phyloP scores from a whole-genome alignment of 768 basidiomycete species.

The Pleurotus platypus region DNA sequence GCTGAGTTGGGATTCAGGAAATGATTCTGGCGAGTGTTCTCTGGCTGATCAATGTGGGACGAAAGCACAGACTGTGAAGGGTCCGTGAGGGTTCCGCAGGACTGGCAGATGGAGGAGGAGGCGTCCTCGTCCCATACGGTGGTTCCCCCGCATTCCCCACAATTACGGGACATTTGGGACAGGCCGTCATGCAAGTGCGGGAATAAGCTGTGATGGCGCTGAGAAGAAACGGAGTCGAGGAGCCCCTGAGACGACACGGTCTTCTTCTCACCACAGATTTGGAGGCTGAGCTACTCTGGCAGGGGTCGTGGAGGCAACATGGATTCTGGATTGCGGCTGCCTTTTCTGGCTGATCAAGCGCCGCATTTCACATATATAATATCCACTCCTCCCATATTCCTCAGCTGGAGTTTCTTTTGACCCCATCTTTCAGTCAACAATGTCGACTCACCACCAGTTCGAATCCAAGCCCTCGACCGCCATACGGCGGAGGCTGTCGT shows the following conservation, averaged over 20 bases:
- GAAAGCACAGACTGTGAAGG: slow-evolving; percentile 59
- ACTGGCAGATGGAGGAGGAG: slow-evolving; percentile 60
- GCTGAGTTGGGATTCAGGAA: slow-evolving; percentile 23
- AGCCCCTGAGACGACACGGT: background rate
- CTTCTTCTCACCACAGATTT: background rate
- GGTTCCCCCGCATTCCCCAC: slow-evolving; percentile 50
- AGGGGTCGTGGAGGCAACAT: background rate
- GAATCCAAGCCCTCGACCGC: slow-evolving; percentile 61
- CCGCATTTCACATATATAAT: slow-evolving; percentile 26
- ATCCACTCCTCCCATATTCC: slow-evolving; percentile 14
- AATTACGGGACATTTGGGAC: slow-evolving; percentile 31
- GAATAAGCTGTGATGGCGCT: slow-evolving; percentile 4
- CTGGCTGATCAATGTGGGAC: slow-evolving; percentile 33
- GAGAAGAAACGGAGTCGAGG: slow-evolving; percentile 2
- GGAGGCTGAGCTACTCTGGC: background rate
- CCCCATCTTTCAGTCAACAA: slow-evolving; percentile 27
- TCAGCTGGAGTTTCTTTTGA: background rate
- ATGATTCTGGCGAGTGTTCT: slow-evolving; percentile 22
- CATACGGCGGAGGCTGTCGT: slow-evolving; percentile 67
- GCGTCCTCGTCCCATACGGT: slow-evolving; percentile 56
- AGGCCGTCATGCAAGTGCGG: slow-evolving; percentile 1
- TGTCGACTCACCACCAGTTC: slow-evolving; percentile 56
- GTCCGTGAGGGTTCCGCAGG: slow-evolving; percentile 70
- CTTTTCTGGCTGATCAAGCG: slow-evolving; percentile 10
- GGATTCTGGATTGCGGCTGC: slow-evolving; percentile 1